Percentiles rank a stretch among this genome's conserved stretches.
Conservation (phyloP, 805 yeast species). For the Candida insectorum region DNA sequence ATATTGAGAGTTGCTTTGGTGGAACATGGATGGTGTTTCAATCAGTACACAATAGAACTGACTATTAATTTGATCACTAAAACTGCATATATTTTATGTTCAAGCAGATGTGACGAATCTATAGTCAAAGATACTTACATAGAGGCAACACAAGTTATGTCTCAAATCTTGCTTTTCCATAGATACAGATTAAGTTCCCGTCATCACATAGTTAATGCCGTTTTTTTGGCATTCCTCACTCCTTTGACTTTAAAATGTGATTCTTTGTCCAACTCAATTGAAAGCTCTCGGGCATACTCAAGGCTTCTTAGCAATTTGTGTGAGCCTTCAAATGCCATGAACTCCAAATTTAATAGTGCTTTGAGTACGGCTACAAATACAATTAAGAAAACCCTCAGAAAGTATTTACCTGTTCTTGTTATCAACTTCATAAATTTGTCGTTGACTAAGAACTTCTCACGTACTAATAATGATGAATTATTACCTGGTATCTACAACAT, state of each 20-base stretch:
- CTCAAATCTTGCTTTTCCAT: conserved; percentile 63
- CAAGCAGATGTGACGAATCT: not conserved
- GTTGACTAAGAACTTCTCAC: conserved; percentile 46
- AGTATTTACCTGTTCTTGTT: conserved; percentile 57
- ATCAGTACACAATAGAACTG: conserved; percentile 65
- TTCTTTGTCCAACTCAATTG: not conserved
- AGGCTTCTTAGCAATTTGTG: conserved; percentile 67
- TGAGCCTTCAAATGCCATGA: conserved; percentile 54
- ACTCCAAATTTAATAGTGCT: conserved; percentile 15
- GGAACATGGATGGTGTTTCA: conserved; percentile 53
- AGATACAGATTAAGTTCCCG: conserved; percentile 69
- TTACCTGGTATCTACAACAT: conserved; percentile 56
- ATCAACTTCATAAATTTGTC: conserved; percentile 55
- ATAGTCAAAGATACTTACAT: conserved; percentile 30
- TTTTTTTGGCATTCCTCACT: conserved; percentile 50
- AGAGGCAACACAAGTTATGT: conserved; percentile 45
- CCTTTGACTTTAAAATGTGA: conserved; percentile 23
- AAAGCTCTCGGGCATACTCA: conserved; percentile 47
- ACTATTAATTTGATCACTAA: conserved; percentile 40
- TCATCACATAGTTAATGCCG: conserved; percentile 58
- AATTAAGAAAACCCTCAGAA: conserved; percentile 60
- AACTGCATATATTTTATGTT: conserved; percentile 11
- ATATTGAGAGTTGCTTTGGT: conserved; percentile 27
- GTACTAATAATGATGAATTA: conserved; percentile 46
- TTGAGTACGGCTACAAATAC: conserved; percentile 47